Base-by-base conservation (phyloP, 108 stramenopile species). In the Pseudonitzschia delicatissima region DNA sequence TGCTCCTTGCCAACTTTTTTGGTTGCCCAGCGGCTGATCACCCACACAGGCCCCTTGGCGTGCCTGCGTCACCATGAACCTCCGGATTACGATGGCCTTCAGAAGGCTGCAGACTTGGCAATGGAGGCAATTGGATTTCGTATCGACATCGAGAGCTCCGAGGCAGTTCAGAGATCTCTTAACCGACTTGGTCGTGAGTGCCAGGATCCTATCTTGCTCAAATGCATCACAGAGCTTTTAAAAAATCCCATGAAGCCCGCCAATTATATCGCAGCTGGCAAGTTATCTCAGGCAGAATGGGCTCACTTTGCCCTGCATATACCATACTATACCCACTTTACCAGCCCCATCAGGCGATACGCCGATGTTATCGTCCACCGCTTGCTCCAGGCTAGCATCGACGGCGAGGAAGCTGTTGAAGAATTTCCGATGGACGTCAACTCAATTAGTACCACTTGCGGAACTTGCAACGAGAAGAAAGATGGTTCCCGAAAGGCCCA, bases 261-360 rank as follows among this genome's bases (percentile, higher is more conserved):
- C 17, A 77, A 83, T 51, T 99, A 99, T 53, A 78, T 97, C 59
- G 91, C 92, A 7, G 95, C 91, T 7, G 96, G 96, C 28, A 67
- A 67, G 21, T 8, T 87, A 5, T 62, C 63, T 20, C 72, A 81
- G 25, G 66, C 66, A 26, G 80, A 74, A 2, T 96, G 95, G 93
- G 58, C 81, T 8, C 96, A 96, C 73, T 96, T 92, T 71, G 98
- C 96, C 4, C 74, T 99, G 51, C 93, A 95, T 69, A 99, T 99
- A 55, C 97, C 97, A 0, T 96, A 94, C 79, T 99, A 99, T 73
- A 99, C 98, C 2, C 98, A 99, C 71, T 99, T 99, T 69, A 97
- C 97, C 26, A 83, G 81, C 36, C 98, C 97, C 3, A 97, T 97
- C 67, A 81, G 97, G 3, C 83, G 97, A 39, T 99, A 99, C 69